Percentiles rank a stretch among this genome's conserved stretches.
phyloP scores from a whole-genome alignment of 768 basidiomycete species.

The Crucibulum laeve region DNA sequence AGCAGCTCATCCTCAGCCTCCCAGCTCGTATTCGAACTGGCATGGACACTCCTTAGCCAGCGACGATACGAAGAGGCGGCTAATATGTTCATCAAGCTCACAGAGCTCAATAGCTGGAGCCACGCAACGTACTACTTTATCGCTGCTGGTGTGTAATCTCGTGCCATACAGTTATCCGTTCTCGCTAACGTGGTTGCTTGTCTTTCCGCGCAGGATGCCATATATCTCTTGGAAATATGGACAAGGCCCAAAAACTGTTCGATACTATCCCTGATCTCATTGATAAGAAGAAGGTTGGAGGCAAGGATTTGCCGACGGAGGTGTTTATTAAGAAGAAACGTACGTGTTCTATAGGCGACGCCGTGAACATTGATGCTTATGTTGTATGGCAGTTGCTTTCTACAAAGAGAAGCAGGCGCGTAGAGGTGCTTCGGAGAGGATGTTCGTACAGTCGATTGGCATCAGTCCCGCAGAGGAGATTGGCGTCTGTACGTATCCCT shows the following conservation, averaged over 20 bases:
- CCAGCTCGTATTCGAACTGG: constrained; percentile 72
- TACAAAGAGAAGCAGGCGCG: constrained; percentile 66
- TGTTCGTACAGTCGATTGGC: constrained; percentile 50
- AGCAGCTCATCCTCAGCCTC: background rate
- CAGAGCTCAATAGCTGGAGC: constrained; percentile 71
- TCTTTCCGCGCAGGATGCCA: constrained; percentile 46
- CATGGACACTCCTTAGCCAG: constrained; percentile 68
- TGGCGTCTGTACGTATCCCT: constrained; percentile 52
- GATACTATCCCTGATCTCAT: constrained; percentile 59
- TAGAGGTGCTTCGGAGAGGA: constrained; percentile 44
- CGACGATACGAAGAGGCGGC: constrained; percentile 65
- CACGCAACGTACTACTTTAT: constrained; percentile 79
- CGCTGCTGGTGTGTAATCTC: constrained; percentile 46
- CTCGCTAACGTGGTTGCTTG: background rate
- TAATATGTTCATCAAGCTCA: constrained; percentile 59
- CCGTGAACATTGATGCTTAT: background rate
- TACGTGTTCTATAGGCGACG: constrained; percentile 23
- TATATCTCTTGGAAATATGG: constrained; percentile 48
- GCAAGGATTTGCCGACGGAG: constrained; percentile 72
- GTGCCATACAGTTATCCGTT: constrained; percentile 2
- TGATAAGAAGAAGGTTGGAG: constrained; percentile 55
- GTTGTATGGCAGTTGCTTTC: constrained; percentile 51
- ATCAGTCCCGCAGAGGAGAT: constrained; percentile 77
- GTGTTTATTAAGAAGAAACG: constrained; percentile 75
- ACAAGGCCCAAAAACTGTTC: constrained; percentile 56